These are phyloP conservation scores for Nigrospora sphaerica DNA, from an alignment of 2,329 filamentous ascomycete species.

Conservation along the genomic window DNA sequence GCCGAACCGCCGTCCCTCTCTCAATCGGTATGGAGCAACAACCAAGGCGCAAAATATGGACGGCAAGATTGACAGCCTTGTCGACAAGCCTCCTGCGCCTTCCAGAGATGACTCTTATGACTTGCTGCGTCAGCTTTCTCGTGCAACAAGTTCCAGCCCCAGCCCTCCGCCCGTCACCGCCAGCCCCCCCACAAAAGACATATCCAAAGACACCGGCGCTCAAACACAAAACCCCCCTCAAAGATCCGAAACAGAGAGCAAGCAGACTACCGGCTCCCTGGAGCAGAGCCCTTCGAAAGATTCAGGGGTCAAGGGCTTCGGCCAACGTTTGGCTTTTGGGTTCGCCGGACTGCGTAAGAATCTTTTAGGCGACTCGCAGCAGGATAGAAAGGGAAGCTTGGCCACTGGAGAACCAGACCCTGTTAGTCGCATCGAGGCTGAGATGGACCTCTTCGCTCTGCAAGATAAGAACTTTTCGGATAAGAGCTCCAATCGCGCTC, in stretches of 20 bases:
- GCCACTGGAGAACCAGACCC: conserved; percentile 45
- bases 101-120: conserved; percentile 36
- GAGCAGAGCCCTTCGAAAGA: conserved; percentile 13
- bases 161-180: conserved; percentile 10
- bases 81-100: conserved; percentile 2
- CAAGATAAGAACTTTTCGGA: conserved; percentile 49
- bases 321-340: conserved; percentile 33
- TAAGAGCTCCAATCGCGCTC: conserved; percentile 43
- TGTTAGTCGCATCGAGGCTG: conserved; percentile 47
- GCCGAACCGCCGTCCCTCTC: too few species aligned
- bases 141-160: conserved; percentile 39
- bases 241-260: conserved; percentile 5
- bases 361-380: conserved; percentile 37
- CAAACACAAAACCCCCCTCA: too few species aligned
- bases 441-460: conserved; percentile 49
- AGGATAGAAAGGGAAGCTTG: conserved; percentile 40
- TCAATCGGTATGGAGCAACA: too few species aligned
- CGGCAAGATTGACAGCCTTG: too few species aligned
- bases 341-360: conserved; percentile 37
- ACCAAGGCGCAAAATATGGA: too few species aligned
- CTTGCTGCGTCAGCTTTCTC: conserved; percentile 40
- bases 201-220: too few species aligned
- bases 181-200: too few species aligned
- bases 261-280: conserved; percentile 8
- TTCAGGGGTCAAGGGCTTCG: conserved; percentile 18